phyloP scores from a whole-genome alignment of 2,329 filamentous ascomycete genomes.

The Shiraia sp. region DNA sequence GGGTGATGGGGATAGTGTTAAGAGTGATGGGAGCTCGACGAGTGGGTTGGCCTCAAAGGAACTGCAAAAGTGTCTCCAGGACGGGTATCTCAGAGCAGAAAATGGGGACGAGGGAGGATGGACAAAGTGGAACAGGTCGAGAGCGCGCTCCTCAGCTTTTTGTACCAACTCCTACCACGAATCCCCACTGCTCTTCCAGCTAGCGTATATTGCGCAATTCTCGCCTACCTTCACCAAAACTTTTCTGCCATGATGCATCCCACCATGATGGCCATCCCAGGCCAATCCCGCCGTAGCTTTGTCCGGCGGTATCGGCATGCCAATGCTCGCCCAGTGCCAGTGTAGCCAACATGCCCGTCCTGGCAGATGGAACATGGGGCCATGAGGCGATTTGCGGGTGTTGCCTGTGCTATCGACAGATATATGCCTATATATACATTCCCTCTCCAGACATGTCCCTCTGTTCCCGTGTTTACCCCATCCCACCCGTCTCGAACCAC shows the following conservation, averaged over 20 bases:
- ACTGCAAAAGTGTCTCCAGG: conserved; percentile 6
- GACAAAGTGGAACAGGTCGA: conserved; percentile 13
- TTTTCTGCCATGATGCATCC: conserved; percentile 30
- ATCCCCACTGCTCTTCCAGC: conserved; percentile 22
- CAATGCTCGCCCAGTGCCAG: conserved; percentile 9
- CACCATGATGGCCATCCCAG: conserved; percentile 10
- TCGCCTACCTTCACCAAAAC: conserved; percentile 29
- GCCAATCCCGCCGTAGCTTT: conserved; percentile 24
- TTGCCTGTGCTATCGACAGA: no score
- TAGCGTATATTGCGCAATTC: conserved; percentile 43
- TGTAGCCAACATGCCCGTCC: conserved; percentile 1
- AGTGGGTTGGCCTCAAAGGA: neutral
- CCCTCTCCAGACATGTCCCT: no score
- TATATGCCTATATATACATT: no score
- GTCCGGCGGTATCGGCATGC: conserved; percentile 25
- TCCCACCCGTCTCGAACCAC: no score
- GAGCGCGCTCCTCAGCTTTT: conserved; percentile 23
- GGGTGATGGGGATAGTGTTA: conserved; percentile 1
- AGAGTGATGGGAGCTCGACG: no score
- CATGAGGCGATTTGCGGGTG: no score
- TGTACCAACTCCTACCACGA: conserved; percentile 20
- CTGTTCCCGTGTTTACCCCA: no score
- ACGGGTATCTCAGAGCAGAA: conserved; percentile 13
- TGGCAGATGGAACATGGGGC: neutral
- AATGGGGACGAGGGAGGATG: conserved; percentile 3